Conservation (phyloP, 345 rosid species). For the Hibiscus syriacus region DNA sequence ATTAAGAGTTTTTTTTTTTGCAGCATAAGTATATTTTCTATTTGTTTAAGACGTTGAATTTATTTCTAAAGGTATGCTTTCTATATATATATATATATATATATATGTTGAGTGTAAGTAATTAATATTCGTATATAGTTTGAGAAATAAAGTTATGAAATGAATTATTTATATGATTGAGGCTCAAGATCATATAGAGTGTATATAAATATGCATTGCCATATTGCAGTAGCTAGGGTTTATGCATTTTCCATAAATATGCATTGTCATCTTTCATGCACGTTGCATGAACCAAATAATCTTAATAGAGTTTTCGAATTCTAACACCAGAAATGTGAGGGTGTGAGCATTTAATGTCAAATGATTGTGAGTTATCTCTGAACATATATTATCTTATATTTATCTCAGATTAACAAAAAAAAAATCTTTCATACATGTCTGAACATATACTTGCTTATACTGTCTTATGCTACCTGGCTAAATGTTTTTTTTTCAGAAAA, state of each 20-base stretch:
- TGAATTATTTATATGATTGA: background rate
- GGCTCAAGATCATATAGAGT: background rate
- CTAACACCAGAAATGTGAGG: too few species aligned
- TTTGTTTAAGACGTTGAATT: background rate
- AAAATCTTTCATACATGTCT: too few species aligned
- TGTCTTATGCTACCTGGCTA: background rate
- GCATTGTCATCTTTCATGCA: too few species aligned
- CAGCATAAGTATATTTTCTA: background rate
- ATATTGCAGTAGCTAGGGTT: constrained; percentile 2
- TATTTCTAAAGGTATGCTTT: background rate
- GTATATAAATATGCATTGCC: background rate
- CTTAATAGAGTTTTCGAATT: too few species aligned
- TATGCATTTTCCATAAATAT: too few species aligned
- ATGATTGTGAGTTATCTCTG: too few species aligned
- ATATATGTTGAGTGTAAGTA: background rate
- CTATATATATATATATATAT: too few species aligned
- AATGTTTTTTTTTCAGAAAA: background rate
- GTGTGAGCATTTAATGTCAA: too few species aligned
- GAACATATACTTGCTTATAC: too few species aligned
- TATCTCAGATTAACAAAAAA: too few species aligned
- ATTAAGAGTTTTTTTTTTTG: constrained; percentile 12
- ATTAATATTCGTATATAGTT: background rate
- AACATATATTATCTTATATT: too few species aligned
- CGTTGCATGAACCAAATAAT: too few species aligned
- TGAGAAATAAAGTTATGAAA: background rate